A percentile compares a stretch with the other conserved stretches of the same genome.
phyloP scores from a whole-genome alignment of 768 basidiomycete genomes.

The Tricholoma saponaceum region DNA sequence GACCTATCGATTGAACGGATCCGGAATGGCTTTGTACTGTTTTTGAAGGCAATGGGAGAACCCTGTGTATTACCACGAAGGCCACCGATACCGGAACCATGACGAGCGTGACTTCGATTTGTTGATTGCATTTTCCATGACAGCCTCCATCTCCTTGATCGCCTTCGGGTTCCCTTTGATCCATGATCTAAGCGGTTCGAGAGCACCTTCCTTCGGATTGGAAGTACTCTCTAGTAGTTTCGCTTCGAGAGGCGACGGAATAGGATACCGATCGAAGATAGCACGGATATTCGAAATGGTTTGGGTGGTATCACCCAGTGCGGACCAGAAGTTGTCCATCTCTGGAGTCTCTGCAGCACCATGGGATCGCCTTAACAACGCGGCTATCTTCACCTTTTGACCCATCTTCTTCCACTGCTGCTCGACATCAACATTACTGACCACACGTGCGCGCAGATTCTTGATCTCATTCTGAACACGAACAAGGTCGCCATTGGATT shows the following conservation, averaged over 20 bases:
- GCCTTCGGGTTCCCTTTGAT: neutral
- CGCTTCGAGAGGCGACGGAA: neutral
- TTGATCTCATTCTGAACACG: neutral
- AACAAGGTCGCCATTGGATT: neutral
- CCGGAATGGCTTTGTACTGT: no score
- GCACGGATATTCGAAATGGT: neutral
- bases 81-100: neutral
- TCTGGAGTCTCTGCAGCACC: neutral
- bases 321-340: neutral
- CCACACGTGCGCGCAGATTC: neutral
- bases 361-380: neutral
- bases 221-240: neutral
- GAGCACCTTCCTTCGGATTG: neutral
- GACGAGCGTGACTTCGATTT: neutral
- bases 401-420: neutral
- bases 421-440: neutral
- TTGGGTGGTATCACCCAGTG: neutral
- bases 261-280: neutral
- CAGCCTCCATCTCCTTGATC: neutral
- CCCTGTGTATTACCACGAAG: neutral
- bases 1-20: no score
- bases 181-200: neutral
- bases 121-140: neutral
- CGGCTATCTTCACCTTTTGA: neutral
- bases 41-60: neutral